These are phyloP conservation scores for Phellopilus nigrolimitatus DNA, from an alignment of 1,284 basidiomycete species.

Conservation along the genomic window DNA sequence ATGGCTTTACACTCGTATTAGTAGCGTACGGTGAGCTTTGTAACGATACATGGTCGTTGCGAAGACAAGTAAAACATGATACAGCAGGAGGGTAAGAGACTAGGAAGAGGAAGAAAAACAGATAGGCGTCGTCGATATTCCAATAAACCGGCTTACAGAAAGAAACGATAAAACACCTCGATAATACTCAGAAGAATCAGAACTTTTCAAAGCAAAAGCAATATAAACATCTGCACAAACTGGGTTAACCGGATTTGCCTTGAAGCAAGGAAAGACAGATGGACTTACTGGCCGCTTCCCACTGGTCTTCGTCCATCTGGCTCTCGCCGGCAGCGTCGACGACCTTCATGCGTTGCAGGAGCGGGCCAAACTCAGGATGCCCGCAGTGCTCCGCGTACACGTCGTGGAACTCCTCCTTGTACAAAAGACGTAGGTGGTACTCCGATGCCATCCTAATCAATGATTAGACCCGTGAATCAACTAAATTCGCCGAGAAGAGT, in stretches of 20 bases:
- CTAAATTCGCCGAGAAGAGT: no score
- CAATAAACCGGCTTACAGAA: neutral
- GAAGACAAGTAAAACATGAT: neutral
- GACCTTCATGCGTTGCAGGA: conserved; percentile 87
- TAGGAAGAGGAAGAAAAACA: neutral
- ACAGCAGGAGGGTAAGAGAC: neutral
- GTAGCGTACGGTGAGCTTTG: conserved; percentile 1
- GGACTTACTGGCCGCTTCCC: conserved; percentile 91
- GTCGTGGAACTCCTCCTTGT: conserved; percentile 86
- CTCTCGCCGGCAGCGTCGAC: conserved; percentile 80
- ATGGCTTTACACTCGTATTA: conserved; percentile 3
- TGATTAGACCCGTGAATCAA: no score
- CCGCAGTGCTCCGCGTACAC: conserved; percentile 77
- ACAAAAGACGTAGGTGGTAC: conserved; percentile 71
- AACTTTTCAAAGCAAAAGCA: conserved; percentile 76
- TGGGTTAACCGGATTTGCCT: neutral
- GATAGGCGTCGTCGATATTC: neutral
- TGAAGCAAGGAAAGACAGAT: conserved; percentile 7
- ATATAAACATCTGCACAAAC: conserved; percentile 67
- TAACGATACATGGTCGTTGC: conserved; percentile 5
- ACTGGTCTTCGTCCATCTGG: conserved; percentile 88
- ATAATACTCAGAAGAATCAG: conserved; percentile 25
- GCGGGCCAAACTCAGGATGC: conserved; percentile 68
- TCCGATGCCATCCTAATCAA: conserved; percentile 65
- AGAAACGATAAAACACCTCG: neutral